Percentiles rank a stretch among this genome's conserved stretches.
Conservation (phyloP, 1,284 basidiomycete genomes). For the Boletellus sp. region DNA sequence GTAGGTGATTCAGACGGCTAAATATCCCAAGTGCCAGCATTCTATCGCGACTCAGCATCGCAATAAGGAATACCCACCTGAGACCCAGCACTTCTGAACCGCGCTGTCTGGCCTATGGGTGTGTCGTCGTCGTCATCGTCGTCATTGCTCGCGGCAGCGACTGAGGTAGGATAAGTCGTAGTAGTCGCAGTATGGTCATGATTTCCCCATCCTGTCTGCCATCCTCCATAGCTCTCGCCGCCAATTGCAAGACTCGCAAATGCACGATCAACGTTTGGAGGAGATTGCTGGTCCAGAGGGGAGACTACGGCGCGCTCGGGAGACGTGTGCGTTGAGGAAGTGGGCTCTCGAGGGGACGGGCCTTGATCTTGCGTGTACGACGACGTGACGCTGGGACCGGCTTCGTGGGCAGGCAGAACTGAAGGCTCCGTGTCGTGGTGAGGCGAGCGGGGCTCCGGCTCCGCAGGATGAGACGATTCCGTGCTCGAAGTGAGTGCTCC, state of each 20-base stretch:
- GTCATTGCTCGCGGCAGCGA: slow-evolving; percentile 29
- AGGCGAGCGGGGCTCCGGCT: slow-evolving; percentile 13
- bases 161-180: slow-evolving; percentile 12
- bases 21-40: slow-evolving; percentile 5
- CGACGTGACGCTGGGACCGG: slow-evolving; percentile 1
- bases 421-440: slow-evolving; percentile 5
- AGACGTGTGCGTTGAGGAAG: slow-evolving; percentile 16
- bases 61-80: slow-evolving; percentile 13
- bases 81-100: slow-evolving; percentile 32
- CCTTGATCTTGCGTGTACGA: slow-evolving; percentile 11
- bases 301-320: slow-evolving; percentile 40
- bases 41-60: background rate
- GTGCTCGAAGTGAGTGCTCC: slow-evolving; percentile 19
- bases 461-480: slow-evolving; percentile 11
- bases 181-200: slow-evolving; percentile 26
- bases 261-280: slow-evolving; percentile 41
- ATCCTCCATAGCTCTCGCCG: slow-evolving; percentile 55
- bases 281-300: slow-evolving; percentile 48
- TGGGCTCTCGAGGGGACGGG: slow-evolving; percentile 22
- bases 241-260: slow-evolving; percentile 61
- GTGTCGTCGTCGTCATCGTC: slow-evolving; percentile 73
- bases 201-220: slow-evolving; percentile 46
- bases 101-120: slow-evolving; percentile 58
- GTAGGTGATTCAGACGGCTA: slow-evolving; percentile 20
- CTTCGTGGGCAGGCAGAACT: slow-evolving; percentile 11